Conservation (phyloP, 345 rosid species). For the Mallotus nudiflorus region DNA sequence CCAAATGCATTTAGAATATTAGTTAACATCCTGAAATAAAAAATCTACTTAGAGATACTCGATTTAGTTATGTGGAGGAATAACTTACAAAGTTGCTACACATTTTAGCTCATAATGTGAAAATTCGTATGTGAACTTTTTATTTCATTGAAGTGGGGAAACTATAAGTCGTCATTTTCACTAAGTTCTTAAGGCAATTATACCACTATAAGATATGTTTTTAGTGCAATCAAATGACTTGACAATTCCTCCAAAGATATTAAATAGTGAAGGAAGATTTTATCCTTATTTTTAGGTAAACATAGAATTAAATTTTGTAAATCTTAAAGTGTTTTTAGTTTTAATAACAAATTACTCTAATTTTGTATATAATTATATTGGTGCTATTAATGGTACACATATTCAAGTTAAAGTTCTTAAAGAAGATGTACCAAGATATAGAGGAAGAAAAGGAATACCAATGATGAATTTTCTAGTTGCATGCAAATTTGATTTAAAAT, state of each 20-base stretch:
- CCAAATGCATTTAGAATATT: too few relatives aligned
- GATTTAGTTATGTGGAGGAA: too few relatives aligned
- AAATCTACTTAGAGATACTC: too few relatives aligned
- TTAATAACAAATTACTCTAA: neutral
- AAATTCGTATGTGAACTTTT: too few relatives aligned
- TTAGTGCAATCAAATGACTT: neutral
- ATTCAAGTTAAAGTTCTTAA: neutral
- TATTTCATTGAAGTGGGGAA: too few relatives aligned
- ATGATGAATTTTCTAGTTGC: neutral
- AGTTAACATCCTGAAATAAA: too few relatives aligned
- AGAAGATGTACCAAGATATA: neutral
- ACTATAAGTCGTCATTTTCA: too few relatives aligned
- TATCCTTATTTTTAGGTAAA: slow-evolving; percentile 3
- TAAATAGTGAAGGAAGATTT: neutral
- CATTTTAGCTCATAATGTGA: too few relatives aligned
- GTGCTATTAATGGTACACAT: neutral
- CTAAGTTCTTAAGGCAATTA: too few relatives aligned
- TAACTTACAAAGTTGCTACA: too few relatives aligned
- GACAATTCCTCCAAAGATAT: neutral
- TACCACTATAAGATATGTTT: too few relatives aligned
- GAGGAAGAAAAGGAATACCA: neutral
- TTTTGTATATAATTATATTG: neutral
- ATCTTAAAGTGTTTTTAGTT: too few relatives aligned
- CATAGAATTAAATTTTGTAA: neutral
- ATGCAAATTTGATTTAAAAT: neutral